phyloP scores from a whole-genome alignment of 352 stramenopile genomes.

The Pythium phragmitis region DNA sequence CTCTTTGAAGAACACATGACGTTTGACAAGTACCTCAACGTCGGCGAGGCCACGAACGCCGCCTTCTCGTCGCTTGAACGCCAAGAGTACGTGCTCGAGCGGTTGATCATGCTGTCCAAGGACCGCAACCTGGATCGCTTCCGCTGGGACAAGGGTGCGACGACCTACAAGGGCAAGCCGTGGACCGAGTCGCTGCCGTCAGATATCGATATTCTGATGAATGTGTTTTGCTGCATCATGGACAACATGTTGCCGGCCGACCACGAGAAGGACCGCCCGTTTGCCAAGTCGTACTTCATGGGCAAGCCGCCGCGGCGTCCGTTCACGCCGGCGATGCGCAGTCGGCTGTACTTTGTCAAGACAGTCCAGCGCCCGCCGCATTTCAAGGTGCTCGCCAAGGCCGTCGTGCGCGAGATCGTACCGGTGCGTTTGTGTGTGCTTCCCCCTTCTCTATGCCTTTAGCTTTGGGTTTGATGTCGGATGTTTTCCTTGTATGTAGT shows the following conservation, averaged over 20 bases:
- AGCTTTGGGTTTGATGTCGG: background rate
- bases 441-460: background rate
- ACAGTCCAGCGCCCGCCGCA: constrained; percentile 73
- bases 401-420: constrained; percentile 77
- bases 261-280: constrained; percentile 74
- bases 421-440: constrained; percentile 41
- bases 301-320: constrained; percentile 65
- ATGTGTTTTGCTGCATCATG: constrained; percentile 87
- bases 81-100: constrained; percentile 83
- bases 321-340: constrained; percentile 72
- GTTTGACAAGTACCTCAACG: constrained; percentile 88
- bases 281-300: constrained; percentile 84
- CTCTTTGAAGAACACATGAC: constrained; percentile 79
- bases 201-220: constrained; percentile 86
- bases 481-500: constrained; percentile 34
- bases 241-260: constrained; percentile 83
- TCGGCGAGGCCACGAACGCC: constrained; percentile 64
- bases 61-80: constrained; percentile 76
- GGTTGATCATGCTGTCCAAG: constrained; percentile 85
- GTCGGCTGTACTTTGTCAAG: constrained; percentile 73
- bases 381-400: constrained; percentile 82
- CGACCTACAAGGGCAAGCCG: constrained; percentile 80
- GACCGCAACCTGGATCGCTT: constrained; percentile 83
- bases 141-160: constrained; percentile 77
- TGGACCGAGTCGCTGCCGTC: constrained; percentile 78